phyloP scores from a whole-genome alignment of 2,329 filamentous ascomycete species.

The Blastomyces gilchristii region DNA sequence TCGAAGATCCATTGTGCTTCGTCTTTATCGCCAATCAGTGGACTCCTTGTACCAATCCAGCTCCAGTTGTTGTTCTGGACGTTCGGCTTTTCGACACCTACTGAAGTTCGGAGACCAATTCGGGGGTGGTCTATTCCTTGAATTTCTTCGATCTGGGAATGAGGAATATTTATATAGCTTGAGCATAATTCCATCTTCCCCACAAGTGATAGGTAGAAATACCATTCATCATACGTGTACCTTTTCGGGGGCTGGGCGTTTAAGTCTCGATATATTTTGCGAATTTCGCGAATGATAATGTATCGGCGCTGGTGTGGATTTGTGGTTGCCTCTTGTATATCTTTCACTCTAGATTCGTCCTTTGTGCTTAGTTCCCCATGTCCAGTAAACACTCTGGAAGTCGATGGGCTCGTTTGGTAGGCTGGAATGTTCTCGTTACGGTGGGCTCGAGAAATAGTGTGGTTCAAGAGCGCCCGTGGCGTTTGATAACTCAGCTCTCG shows the following conservation, averaged over 20 bases:
- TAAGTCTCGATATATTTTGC: constrained; percentile 31
- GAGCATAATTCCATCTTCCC: constrained; percentile 36
- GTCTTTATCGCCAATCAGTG: constrained; percentile 32
- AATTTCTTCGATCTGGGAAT: constrained; percentile 6
- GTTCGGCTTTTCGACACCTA: background rate
- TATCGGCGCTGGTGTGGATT: constrained; percentile 39
- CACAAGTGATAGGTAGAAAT: constrained; percentile 40
- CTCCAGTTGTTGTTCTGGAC: constrained; percentile 24
- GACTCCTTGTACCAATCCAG: constrained; percentile 32
- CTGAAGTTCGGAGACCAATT: constrained; percentile 8
- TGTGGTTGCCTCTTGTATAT: constrained; percentile 8
- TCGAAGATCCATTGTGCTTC: constrained; percentile 37
- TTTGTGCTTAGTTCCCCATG: constrained; percentile 13
- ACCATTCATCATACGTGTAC: constrained; percentile 38
- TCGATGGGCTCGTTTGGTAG: background rate
- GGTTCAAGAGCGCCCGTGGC: constrained; percentile 14
- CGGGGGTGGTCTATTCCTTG: background rate
- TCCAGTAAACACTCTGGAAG: constrained; percentile 13
- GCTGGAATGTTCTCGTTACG: background rate
- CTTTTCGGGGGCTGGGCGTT: constrained; percentile 25
- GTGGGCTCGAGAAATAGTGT: background rate
- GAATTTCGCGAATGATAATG: constrained; percentile 30
- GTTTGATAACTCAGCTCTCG: constrained; percentile 20
- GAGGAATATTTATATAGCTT: constrained; percentile 22
- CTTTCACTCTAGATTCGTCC: constrained; percentile 2